Percentiles rank a stretch among this genome's conserved stretches.
phyloP scores from a whole-genome alignment of 2,329 filamentous ascomycete species.

The Phaeophleospora eucalypticola region DNA sequence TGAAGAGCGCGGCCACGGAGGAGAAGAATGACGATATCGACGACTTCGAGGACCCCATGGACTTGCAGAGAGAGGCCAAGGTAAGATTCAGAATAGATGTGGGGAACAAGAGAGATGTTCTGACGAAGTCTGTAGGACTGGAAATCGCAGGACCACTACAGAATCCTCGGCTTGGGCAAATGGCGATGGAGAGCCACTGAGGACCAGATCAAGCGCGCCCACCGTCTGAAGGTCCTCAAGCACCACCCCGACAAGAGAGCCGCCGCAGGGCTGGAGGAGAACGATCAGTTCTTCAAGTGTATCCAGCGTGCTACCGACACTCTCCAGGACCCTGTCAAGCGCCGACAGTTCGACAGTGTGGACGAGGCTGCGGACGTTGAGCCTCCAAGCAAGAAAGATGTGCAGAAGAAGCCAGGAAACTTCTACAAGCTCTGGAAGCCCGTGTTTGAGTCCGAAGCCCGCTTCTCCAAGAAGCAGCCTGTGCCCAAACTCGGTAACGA shows the following conservation, averaged over 20 bases:
- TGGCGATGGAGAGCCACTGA: constrained; percentile 90
- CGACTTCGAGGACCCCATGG: constrained; percentile 86
- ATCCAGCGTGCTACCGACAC: constrained; percentile 98
- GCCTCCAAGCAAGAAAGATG: constrained; percentile 86
- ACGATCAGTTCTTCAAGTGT: constrained; percentile 99
- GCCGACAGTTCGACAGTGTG: constrained; percentile 93
- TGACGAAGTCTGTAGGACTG: constrained; percentile 58
- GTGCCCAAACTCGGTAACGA: constrained; percentile 83
- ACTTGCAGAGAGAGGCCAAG: constrained; percentile 89
- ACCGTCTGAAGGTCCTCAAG: constrained; percentile 98
- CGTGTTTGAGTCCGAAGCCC: constrained; percentile 85
- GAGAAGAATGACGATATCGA: constrained; percentile 87
- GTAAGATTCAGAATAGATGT: neutral
- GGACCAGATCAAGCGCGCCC: constrained; percentile 97
- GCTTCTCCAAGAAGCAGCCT: constrained; percentile 87
- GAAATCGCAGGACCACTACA: constrained; percentile 99
- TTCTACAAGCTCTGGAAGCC: constrained; percentile 93
- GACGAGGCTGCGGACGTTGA: constrained; percentile 91
- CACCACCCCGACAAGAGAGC: constrained; percentile 99
- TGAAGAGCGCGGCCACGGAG: constrained; percentile 94
- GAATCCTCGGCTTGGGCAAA: constrained; percentile 86
- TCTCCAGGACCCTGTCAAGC: constrained; percentile 84
- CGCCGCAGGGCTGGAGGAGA: constrained; percentile 77
- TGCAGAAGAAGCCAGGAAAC: constrained; percentile 66
- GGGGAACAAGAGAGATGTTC: neutral